Evolutionary conservation across 352 stramenopile species (phyloP).

Genomic region (Globisporangium splendens): DNA sequence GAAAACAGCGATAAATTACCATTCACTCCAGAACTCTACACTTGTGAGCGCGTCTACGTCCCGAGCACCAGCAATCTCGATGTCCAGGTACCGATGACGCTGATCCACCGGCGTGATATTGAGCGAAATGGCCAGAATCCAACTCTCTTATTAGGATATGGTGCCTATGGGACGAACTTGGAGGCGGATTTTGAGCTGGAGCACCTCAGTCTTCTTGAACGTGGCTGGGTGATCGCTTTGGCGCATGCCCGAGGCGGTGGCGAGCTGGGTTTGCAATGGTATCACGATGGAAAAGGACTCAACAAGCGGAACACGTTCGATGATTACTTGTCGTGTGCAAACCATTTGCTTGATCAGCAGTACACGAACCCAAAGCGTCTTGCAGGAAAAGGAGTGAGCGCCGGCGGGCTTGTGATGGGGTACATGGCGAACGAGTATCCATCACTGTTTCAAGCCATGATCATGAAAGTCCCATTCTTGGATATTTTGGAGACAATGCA

Average conservation of each 20-base stretch:
- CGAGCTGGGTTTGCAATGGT: constrained; percentile 86
- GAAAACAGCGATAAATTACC: not conserved
- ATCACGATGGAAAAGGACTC: constrained; percentile 72
- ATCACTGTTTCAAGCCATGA: constrained; percentile 64
- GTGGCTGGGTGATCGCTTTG: constrained; percentile 87
- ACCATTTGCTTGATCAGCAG: constrained; percentile 51
- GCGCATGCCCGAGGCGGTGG: constrained; percentile 88
- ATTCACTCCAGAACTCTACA: constrained; percentile 30
- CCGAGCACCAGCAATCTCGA: constrained; percentile 31
- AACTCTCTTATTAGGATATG: constrained; percentile 87
- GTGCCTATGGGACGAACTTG: constrained; percentile 86
- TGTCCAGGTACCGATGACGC: constrained; percentile 63
- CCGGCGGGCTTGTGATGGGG: constrained; percentile 84
- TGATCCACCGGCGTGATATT: constrained; percentile 70
- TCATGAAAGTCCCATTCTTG: constrained; percentile 89
- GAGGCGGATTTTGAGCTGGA: constrained; percentile 86
- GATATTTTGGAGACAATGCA: constrained; percentile 87
- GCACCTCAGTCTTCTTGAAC: constrained; percentile 78
- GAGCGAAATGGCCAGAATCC: constrained; percentile 55
- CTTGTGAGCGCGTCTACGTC: constrained; percentile 40
- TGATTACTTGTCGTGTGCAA: constrained; percentile 75
- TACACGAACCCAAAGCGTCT: constrained; percentile 64
- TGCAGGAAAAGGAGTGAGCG: constrained; percentile 78
- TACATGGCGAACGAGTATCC: constrained; percentile 83
- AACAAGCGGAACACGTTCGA: constrained; percentile 85